phyloP scores from a whole-genome alignment of 257 asterid species.

The Forsythia viridissima region DNA sequence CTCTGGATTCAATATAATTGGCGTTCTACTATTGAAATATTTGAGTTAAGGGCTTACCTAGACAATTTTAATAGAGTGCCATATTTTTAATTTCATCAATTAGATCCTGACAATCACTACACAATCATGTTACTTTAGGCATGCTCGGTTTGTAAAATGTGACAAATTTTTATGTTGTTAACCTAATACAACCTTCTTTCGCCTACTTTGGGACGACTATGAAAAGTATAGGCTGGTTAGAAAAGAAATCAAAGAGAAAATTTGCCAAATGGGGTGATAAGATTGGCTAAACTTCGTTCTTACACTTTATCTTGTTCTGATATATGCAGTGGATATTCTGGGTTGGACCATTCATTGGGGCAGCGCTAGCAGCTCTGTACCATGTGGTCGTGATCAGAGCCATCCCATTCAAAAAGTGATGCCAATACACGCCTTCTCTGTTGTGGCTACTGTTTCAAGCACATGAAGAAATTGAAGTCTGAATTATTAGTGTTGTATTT shows the following conservation, averaged over 20 bases:
- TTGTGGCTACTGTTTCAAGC: slow-evolving; percentile 20
- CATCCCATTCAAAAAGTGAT: slow-evolving; percentile 54
- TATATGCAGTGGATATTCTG: slow-evolving; percentile 62
- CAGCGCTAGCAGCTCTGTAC: slow-evolving; percentile 58
- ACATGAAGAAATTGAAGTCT: slow-evolving; percentile 20
- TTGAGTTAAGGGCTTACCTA: neutral
- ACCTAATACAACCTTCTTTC: neutral
- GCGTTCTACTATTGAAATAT: neutral
- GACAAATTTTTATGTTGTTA: neutral
- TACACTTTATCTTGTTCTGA: neutral
- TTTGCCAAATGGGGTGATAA: neutral
- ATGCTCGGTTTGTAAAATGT: neutral
- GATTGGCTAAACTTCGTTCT: neutral
- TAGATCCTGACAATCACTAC: neutral
- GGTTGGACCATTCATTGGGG: slow-evolving; percentile 75
- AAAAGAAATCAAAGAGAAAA: neutral
- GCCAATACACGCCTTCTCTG: neutral
- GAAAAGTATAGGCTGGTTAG: neutral
- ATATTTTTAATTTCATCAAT: no score
- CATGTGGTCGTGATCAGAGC: slow-evolving; percentile 63
- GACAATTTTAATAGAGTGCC: neutral
- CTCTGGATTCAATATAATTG: neutral
- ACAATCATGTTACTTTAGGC: neutral
- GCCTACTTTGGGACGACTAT: neutral
- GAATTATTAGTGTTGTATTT: neutral